phyloP scores from a whole-genome alignment of 2,329 filamentous ascomycete genomes.

The Exophiala lecanii-corni region DNA sequence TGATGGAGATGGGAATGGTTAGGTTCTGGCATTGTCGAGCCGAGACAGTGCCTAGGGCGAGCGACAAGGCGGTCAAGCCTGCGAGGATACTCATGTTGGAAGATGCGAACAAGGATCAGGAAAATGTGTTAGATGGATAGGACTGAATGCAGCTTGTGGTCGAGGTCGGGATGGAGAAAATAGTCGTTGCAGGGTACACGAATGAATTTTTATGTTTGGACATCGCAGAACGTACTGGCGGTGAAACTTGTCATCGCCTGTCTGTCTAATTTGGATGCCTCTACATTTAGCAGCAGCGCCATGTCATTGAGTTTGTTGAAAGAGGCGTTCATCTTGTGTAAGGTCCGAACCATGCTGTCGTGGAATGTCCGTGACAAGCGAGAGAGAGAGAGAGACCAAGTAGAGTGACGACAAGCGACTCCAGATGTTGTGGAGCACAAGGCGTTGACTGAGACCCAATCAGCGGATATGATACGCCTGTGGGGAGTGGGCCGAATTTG shows the following conservation, averaged over 20 bases:
- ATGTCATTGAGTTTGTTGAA: too few relatives aligned
- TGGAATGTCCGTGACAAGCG: neutral
- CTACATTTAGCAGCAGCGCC: too few relatives aligned
- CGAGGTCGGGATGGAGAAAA: too few relatives aligned
- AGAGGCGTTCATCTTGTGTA: neutral
- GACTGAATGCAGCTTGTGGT: too few relatives aligned
- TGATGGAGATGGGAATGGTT: conserved; percentile 53
- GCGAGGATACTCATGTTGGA: neutral
- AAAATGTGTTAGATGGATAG: too few relatives aligned
- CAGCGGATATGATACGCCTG: neutral
- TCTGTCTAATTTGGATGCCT: too few relatives aligned
- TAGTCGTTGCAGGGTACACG: too few relatives aligned
- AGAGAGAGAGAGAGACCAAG: too few relatives aligned
- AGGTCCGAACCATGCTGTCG: neutral
- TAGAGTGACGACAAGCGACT: neutral
- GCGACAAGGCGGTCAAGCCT: neutral
- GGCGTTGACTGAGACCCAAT: neutral
- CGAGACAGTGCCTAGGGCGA: conserved; percentile 9
- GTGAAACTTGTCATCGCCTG: neutral
- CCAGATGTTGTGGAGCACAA: neutral
- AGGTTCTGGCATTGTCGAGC: conserved; percentile 45
- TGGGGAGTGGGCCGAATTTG: neutral
- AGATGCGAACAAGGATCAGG: neutral
- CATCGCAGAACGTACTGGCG: too few relatives aligned
- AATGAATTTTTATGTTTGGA: too few relatives aligned